Percentiles rank a stretch among this genome's conserved stretches.
phyloP scores from a whole-genome alignment of 768 basidiomycete genomes.

The Lactifluus echinatus region DNA sequence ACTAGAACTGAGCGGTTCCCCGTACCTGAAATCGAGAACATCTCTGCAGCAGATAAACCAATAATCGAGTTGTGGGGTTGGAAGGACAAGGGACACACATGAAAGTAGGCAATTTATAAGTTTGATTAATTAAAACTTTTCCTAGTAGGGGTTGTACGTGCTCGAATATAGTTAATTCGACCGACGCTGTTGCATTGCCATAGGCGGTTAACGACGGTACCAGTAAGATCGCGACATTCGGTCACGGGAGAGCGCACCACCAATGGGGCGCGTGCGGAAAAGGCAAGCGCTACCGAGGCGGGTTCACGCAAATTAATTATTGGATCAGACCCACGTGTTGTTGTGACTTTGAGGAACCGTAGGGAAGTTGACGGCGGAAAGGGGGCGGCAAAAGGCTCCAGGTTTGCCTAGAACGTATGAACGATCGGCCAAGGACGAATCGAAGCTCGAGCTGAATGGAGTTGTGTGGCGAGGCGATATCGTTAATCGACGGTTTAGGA shows the following conservation, averaged over 20 bases:
- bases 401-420: neutral
- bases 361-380: neutral
- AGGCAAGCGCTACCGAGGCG: neutral
- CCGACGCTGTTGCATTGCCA: slow-evolving; percentile 1
- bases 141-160: neutral
- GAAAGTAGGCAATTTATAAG: no score
- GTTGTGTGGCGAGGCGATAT: slow-evolving; percentile 5
- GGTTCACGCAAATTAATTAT: neutral
- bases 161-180: neutral
- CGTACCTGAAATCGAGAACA: neutral
- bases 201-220: neutral
- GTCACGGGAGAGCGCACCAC: slow-evolving; percentile 8
- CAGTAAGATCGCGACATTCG: neutral
- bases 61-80: neutral
- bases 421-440: slow-evolving; percentile 7
- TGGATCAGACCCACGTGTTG: neutral
- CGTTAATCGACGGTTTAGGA: slow-evolving; percentile 5
- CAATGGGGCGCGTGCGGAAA: neutral
- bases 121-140: no score
- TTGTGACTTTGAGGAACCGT: neutral
- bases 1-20: neutral
- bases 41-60: no score
- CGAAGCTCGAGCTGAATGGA: slow-evolving; percentile 5
- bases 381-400: neutral
- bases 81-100: neutral